These are phyloP conservation scores for Saccharomyces mikatae DNA, from an alignment of 805 yeast species.

Conservation along the genomic window DNA sequence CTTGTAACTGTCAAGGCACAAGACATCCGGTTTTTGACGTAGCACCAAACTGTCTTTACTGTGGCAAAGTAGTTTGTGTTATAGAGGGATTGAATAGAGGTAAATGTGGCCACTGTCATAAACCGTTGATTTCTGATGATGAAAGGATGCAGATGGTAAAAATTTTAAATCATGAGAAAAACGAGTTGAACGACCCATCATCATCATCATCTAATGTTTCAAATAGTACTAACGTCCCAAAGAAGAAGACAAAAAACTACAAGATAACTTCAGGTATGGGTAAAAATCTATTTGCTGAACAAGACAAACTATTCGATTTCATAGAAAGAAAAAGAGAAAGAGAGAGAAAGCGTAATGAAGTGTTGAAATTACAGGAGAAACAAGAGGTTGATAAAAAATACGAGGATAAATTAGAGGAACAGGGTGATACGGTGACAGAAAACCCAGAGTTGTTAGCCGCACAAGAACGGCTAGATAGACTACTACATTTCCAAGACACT, in stretches of 20 bases:
- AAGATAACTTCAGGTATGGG: conserved; percentile 56
- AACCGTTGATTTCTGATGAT: conserved; percentile 50
- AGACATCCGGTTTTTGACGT: conserved; percentile 81
- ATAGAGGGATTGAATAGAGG: conserved; percentile 71
- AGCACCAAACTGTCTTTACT: conserved; percentile 88
- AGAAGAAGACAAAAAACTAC: conserved; percentile 34
- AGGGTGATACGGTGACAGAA: conserved; percentile 37
- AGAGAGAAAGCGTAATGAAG: conserved; percentile 31
- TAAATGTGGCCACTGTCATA: conserved; percentile 79
- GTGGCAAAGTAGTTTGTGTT: conserved; percentile 89
- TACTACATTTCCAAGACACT: conserved; percentile 74
- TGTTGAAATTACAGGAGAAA: conserved; percentile 19
- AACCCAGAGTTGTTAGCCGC: conserved; percentile 59
- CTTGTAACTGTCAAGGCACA: conserved; percentile 79
- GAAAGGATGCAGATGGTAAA: conserved; percentile 54
- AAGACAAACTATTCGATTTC: conserved; percentile 53
- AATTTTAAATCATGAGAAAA: conserved; percentile 47
- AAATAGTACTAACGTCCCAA: conserved; percentile 10
- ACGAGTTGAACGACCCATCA: conserved; percentile 28
- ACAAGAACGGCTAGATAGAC: conserved; percentile 59
- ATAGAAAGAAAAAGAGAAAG: conserved; percentile 44
- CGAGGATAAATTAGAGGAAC: conserved; percentile 29
- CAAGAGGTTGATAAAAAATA: conserved; percentile 29
- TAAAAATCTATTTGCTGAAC: conserved; percentile 58
- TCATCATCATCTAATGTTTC: conserved; percentile 13